Conservation (phyloP, 2,329 filamentous ascomycete genomes). For the Aspergillus aculeatinus region DNA sequence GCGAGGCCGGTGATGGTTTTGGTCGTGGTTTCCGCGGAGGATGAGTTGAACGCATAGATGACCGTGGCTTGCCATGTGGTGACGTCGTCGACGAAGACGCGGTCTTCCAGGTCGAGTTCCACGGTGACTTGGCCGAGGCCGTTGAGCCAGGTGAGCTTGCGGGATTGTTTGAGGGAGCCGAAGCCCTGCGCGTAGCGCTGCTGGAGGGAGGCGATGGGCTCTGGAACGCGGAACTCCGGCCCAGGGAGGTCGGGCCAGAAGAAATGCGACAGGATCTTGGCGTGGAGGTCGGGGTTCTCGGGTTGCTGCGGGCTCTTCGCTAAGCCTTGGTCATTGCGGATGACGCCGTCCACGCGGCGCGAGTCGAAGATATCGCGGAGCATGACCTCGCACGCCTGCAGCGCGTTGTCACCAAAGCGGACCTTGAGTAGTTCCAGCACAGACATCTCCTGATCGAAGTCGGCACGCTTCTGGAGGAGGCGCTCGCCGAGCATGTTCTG, state of each 20-base stretch:
- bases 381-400: conserved; percentile 98
- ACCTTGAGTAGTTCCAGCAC: conserved; percentile 85
- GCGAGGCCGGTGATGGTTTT: conserved; percentile 47
- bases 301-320: conserved; percentile 26
- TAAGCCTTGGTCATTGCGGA: conserved; percentile 56
- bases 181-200: conserved; percentile 72
- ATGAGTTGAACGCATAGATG: conserved; percentile 73
- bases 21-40: conserved; percentile 37
- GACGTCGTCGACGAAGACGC: conserved; percentile 66
- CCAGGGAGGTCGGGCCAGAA: conserved; percentile 84
- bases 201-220: conserved; percentile 57
- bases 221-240: conserved; percentile 48
- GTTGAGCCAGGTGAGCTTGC: conserved; percentile 86
- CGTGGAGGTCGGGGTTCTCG: conserved; percentile 58
- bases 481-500: conserved; percentile 85
- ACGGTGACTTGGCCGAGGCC: conserved; percentile 77
- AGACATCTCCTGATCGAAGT: conserved; percentile 76
- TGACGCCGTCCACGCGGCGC: conserved; percentile 65
- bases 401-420: conserved; percentile 77
- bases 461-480: conserved; percentile 63
- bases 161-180: conserved; percentile 73
- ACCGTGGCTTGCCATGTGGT: conserved; percentile 86
- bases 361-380: conserved; percentile 89
- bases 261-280: conserved; percentile 84
- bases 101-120: conserved; percentile 78